phyloP scores from a whole-genome alignment of 148 eudicot genomes.

The Rhododendron molle region DNA sequence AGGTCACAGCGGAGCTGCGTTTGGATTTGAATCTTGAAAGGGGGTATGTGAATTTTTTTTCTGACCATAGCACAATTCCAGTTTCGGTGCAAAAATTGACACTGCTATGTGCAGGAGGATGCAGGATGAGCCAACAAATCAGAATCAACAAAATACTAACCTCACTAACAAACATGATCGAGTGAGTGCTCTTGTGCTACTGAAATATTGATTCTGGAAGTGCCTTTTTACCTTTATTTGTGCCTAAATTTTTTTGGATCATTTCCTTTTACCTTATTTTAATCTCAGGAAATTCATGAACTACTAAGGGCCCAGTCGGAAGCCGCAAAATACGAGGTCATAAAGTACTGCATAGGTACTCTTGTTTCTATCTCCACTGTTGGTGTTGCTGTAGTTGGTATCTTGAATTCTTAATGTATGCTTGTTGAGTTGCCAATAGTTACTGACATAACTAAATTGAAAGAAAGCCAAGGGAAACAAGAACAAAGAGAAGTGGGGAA shows the following conservation, averaged over 20 bases:
- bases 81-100: not conserved
- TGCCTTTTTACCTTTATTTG: not conserved
- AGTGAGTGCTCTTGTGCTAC: conserved; percentile 27
- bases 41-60: conserved; percentile 27
- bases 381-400: conserved; percentile 54
- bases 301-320: conserved; percentile 47
- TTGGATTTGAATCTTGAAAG: conserved; percentile 69
- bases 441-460: not conserved
- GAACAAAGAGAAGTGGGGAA: not conserved
- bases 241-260: not conserved
- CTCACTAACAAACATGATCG: conserved; percentile 59
- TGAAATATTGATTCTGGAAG: not conserved
- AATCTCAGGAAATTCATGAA: conserved; percentile 47
- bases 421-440: not conserved
- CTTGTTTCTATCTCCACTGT: conserved; percentile 58
- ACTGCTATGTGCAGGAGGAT: conserved; percentile 39
- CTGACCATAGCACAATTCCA: too few relatives aligned
- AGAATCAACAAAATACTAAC: conserved; percentile 48
- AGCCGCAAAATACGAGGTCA: conserved; percentile 60
- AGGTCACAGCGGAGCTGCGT: conserved; percentile 62
- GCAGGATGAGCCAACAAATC: conserved; percentile 48
- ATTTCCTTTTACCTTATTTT: not conserved
- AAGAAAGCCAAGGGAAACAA: not conserved
- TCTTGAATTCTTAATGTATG: conserved; percentile 25
- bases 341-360: conserved; percentile 69